Conservation (phyloP, 441 rosid species). For the Eutrema salsugineum region DNA sequence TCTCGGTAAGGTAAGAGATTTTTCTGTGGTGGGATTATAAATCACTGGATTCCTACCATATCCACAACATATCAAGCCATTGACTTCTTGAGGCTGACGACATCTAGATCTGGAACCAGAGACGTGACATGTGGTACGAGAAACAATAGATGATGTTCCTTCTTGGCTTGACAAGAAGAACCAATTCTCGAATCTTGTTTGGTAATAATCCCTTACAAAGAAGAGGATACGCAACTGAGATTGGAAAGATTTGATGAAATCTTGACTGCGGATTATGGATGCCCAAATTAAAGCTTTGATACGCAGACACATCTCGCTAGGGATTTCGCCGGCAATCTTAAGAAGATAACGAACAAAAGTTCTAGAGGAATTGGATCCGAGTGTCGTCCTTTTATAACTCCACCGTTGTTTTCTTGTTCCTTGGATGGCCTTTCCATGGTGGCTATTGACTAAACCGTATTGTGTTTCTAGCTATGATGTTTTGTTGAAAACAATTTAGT, state of each 20-base stretch:
- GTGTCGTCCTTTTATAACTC: neutral
- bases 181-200: neutral
- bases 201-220: neutral
- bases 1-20: neutral
- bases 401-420: neutral
- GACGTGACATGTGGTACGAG: neutral
- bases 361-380: neutral
- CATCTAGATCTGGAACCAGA: neutral
- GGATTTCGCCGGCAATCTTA: slow-evolving; percentile 2
- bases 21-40: neutral
- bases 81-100: slow-evolving; percentile 3
- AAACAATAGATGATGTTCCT: neutral
- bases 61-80: slow-evolving; percentile 7
- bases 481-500: neutral
- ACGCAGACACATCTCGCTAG: slow-evolving; percentile 4
- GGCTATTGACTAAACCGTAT: neutral
- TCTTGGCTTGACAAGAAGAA: neutral
- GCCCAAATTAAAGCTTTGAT: neutral
- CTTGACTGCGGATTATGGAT: neutral
- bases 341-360: neutral
- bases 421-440: neutral
- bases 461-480: neutral
- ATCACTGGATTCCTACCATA: neutral
- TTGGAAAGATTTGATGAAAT: slow-evolving; percentile 1
- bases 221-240: neutral